Percentiles rank a stretch among this genome's conserved stretches.
These are phyloP conservation scores for Neoarthrinium moseri DNA, from an alignment of 2,329 filamentous ascomycete species.

Conservation along the genomic window DNA sequence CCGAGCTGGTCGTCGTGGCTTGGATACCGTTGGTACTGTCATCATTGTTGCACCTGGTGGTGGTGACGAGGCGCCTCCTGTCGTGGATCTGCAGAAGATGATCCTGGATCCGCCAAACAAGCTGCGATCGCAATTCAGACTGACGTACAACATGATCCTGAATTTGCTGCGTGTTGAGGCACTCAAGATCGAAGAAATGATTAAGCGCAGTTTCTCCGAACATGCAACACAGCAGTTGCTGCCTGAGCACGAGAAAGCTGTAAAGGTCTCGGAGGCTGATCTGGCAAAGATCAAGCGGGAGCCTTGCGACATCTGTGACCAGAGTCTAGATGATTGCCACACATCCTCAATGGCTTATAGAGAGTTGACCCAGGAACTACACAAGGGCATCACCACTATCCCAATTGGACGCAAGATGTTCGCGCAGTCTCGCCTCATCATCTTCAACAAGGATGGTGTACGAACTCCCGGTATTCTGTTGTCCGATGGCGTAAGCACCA, in stretches of 20 bases:
- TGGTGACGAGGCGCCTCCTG: slow-evolving; percentile 84
- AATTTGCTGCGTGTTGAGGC: slow-evolving; percentile 94
- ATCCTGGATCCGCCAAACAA: slow-evolving; percentile 95
- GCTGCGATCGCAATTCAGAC: slow-evolving; percentile 88
- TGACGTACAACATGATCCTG: slow-evolving; percentile 99
- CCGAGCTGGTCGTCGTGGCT: slow-evolving; percentile 85
- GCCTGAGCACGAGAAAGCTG: slow-evolving; percentile 92
- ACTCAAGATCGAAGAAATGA: slow-evolving; percentile 99
- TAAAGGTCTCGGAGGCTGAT: slow-evolving; percentile 88
- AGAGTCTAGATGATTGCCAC: slow-evolving; percentile 77
- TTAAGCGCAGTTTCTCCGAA: slow-evolving; percentile 98
- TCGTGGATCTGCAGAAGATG: slow-evolving; percentile 82
- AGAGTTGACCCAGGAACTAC: slow-evolving; percentile 76
- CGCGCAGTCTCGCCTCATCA: slow-evolving; percentile 69
- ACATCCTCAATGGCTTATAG: slow-evolving; percentile 78
- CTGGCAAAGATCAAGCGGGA: slow-evolving; percentile 87
- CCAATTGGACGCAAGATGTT: slow-evolving; percentile 82
- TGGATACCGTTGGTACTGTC: slow-evolving; percentile 90
- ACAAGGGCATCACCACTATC: slow-evolving; percentile 74
- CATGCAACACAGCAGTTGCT: slow-evolving; percentile 93
- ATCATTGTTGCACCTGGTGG: slow-evolving; percentile 84
- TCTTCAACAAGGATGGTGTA: slow-evolving; percentile 82
- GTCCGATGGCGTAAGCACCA: slow-evolving; percentile 69
- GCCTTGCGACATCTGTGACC: slow-evolving; percentile 77
- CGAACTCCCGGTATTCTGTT: slow-evolving; percentile 80